Evolutionary conservation across 176 grass and related monocot genomes (phyloP).

Genomic region (Aegilops bicornis): DNA sequence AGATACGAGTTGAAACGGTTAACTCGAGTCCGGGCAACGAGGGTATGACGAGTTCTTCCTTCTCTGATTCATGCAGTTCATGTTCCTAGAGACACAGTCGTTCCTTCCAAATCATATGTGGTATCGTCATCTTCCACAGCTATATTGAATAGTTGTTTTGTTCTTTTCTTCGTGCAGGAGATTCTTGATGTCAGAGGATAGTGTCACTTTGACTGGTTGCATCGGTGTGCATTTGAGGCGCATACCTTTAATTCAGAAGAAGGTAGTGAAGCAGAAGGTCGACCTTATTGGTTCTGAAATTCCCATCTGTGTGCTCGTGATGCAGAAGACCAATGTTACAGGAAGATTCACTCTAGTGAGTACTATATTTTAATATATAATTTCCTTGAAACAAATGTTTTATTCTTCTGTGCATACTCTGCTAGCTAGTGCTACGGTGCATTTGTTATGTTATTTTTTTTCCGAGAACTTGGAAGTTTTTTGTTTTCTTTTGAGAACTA

Average conservation of each 20-base stretch:
- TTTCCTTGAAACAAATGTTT: background rate
- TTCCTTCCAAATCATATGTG: background rate
- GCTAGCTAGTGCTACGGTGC: background rate
- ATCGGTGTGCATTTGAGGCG: background rate
- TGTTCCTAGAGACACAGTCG: background rate
- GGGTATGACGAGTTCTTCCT: constrained; percentile 7
- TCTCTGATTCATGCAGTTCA: background rate
- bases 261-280: background rate
- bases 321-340: background rate
- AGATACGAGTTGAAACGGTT: background rate
- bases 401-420: background rate
- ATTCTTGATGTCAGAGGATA: background rate
- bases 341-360: background rate
- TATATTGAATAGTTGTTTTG: background rate
- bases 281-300: background rate
- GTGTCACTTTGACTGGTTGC: background rate
- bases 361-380: background rate
- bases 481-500: too few species aligned
- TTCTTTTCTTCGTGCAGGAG: background rate
- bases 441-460: background rate
- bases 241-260: background rate
- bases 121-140: background rate
- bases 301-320: background rate
- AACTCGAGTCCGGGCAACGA: background rate
- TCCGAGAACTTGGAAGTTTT: too few species aligned